phyloP scores from a whole-genome alignment of 139 green algal species.

The Haematococcus sp. region DNA sequence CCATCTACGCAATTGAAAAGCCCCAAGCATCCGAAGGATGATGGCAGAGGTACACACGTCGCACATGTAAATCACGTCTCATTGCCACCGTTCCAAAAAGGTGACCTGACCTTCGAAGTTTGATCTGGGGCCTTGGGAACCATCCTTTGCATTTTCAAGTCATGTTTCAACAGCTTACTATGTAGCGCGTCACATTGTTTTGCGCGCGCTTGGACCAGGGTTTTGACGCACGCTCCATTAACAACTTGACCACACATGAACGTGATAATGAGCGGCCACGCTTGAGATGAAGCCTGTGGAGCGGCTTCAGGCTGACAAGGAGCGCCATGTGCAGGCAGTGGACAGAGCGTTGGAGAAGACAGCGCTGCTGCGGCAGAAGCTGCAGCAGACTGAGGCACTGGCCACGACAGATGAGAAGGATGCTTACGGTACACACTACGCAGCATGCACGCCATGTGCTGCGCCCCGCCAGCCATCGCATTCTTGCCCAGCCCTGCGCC shows the following conservation, averaged over 20 bases:
- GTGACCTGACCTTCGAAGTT: no score
- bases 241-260: background rate
- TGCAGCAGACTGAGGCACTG: constrained; percentile 7
- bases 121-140: no score
- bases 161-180: background rate
- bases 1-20: no score
- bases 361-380: constrained; percentile 12
- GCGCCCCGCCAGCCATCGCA: no score
- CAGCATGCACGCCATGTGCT: no score
- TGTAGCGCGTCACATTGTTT: background rate
- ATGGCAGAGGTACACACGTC: no score
- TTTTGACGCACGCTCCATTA: background rate
- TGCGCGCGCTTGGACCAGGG: background rate
- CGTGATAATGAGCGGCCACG: background rate
- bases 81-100: no score
- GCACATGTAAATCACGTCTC: no score
- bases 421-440: no score
- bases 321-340: constrained; percentile 16
- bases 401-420: background rate
- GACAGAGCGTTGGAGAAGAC: constrained; percentile 12
- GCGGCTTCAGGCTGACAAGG: constrained; percentile 1
- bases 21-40: no score
- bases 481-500: no score
- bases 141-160: no score
- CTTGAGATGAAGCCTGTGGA: background rate